phyloP scores from a whole-genome alignment of 352 stramenopile species.

The Phytopythium chamaehyphon region DNA sequence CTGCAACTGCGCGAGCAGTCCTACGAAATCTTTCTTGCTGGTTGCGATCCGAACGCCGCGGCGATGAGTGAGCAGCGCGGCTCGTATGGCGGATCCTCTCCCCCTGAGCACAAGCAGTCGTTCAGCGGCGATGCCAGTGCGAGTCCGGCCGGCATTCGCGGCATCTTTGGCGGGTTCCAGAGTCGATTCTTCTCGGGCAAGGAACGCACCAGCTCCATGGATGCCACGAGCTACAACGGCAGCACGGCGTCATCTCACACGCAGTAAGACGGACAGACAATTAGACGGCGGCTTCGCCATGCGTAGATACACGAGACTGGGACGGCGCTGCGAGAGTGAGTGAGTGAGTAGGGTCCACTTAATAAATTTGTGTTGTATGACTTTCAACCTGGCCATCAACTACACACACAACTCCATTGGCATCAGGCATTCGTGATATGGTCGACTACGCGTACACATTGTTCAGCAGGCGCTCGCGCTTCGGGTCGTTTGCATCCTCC shows the following conservation, averaged over 20 bases:
- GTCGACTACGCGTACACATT: constrained; percentile 34
- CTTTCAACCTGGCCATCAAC: too few relatives aligned
- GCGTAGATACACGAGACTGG: too few relatives aligned
- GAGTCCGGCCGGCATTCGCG: constrained; percentile 40
- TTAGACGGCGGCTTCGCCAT: constrained; percentile 1
- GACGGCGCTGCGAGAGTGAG: too few relatives aligned
- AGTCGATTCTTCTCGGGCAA: constrained; percentile 73
- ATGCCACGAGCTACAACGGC: constrained; percentile 18
- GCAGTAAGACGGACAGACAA: background rate
- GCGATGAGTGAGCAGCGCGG: constrained; percentile 15
- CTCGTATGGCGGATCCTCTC: constrained; percentile 26
- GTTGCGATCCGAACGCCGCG: constrained; percentile 39
- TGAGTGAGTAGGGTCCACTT: too few relatives aligned
- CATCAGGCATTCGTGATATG: too few relatives aligned
- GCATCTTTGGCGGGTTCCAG: constrained; percentile 66
- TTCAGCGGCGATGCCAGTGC: constrained; percentile 27
- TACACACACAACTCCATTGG: too few relatives aligned
- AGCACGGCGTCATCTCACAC: constrained; percentile 23
- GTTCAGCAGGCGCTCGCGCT: constrained; percentile 59
- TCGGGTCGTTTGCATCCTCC: constrained; percentile 57
- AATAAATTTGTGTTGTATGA: too few relatives aligned
- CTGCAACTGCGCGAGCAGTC: constrained; percentile 58
- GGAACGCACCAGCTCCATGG: constrained; percentile 51
- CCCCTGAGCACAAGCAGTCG: constrained; percentile 31
- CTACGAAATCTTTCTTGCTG: constrained; percentile 71